Base-by-base conservation (phyloP, 2,329 filamentous ascomycete genomes). In the Eurotiales sp. region DNA sequence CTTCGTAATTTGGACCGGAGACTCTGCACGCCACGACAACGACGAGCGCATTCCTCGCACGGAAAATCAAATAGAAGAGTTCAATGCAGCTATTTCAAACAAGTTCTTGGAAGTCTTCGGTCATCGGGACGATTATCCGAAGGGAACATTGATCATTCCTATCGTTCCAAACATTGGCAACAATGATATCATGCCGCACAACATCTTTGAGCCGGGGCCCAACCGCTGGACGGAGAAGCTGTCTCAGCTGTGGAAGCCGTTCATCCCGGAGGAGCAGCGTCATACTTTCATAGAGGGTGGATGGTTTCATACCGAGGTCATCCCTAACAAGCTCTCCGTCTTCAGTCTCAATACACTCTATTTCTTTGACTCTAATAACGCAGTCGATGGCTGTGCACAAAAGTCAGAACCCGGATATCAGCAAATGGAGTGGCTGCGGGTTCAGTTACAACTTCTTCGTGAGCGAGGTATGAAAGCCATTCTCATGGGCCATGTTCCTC, bases 151-250 rank as follows among this genome's bases (percentile, higher is more conserved):
- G 53, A 70, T 78, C 11, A 80, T 97, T 3, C 92, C 93, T 3
- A 82, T 97, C 25, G 78, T 99, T 17, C 91, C 93, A 0, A 96
- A 86, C 0, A 85, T 96, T 59, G 93, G 93, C 55, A 99, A 99
- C 74, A 99, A 99, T 70, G 93, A 99, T 64, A 91, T 99, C 53
- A 82, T 96, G 54, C 93, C 93, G 1, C 93, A 99, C 73, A 99
- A 99, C 63, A 95, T 97, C 64, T 84, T 99, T 67, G 76, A 83
- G 37, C 78, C 82, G 1, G 93, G 92, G 0, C 93, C 93, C 14
- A 96, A 96, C 63, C 80, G 81, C 56, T 96, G 92, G 85, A 87
- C 95, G 0, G 81, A 81, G 53, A 78, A 79, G 42, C 96, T 93
- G 61, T 75, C 83, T 22, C 78, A 86, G 19, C 82, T 97, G 19